Conservation (phyloP, 2,329 filamentous ascomycete genomes). For the Alternaria angustiovoidea region DNA sequence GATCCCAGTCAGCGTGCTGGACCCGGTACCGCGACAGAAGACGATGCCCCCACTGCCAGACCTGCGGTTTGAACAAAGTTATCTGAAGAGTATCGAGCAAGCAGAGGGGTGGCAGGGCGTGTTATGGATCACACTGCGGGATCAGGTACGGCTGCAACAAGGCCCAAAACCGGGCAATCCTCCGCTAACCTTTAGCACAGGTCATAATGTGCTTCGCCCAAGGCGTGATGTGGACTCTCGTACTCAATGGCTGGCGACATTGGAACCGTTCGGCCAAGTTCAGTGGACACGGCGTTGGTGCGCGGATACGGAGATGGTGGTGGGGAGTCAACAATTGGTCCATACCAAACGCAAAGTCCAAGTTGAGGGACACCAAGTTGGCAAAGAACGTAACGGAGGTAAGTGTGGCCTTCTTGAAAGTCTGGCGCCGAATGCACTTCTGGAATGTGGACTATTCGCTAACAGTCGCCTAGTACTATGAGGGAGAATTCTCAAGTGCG, state of each 20-base stretch:
- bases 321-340: constrained; percentile 92
- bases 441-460: constrained; percentile 13
- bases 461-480: constrained; percentile 36
- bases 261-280: constrained; percentile 85
- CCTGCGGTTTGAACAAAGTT: constrained; percentile 97
- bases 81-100: constrained; percentile 84
- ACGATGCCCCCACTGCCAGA: constrained; percentile 78
- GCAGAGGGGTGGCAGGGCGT: constrained; percentile 83
- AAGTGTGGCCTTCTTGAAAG: constrained; percentile 45
- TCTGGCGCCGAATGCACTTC: constrained; percentile 24
- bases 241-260: constrained; percentile 84
- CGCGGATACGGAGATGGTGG: constrained; percentile 88
- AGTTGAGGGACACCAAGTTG: constrained; percentile 40
- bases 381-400: constrained; percentile 49
- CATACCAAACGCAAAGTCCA: constrained; percentile 33
- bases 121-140: constrained; percentile 82
- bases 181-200: constrained; percentile 53
- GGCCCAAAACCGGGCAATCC: background rate
- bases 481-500: constrained; percentile 38
- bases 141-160: constrained; percentile 70
- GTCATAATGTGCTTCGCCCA: constrained; percentile 87
- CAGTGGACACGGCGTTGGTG: constrained; percentile 78
- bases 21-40: constrained; percentile 61
- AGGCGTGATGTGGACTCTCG: constrained; percentile 86
- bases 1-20: constrained; percentile 72